phyloP scores from a whole-genome alignment of 2,329 filamentous ascomycete genomes.

The Neofusicoccum parvum region DNA sequence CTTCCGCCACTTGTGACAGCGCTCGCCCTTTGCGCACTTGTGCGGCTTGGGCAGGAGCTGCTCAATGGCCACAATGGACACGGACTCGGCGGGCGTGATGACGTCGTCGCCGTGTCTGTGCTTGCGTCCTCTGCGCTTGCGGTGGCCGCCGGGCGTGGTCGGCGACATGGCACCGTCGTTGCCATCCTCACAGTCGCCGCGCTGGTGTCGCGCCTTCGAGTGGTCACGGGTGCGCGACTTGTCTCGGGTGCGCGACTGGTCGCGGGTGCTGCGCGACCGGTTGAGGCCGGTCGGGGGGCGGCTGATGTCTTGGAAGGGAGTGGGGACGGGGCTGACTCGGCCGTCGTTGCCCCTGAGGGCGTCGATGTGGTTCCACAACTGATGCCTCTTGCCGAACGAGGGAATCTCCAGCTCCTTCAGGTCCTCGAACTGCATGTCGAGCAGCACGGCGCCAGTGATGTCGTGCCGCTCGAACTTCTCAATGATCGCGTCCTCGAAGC shows the following conservation, averaged over 20 bases:
- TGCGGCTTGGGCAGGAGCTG: constrained; percentile 84
- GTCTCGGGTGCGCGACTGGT: constrained; percentile 39
- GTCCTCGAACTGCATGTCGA: constrained; percentile 90
- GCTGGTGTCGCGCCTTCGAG: constrained; percentile 33
- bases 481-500: constrained; percentile 74
- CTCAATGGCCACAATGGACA: constrained; percentile 91
- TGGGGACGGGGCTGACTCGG: constrained; percentile 45
- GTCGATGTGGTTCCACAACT: constrained; percentile 79
- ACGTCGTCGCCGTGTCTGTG: constrained; percentile 58
- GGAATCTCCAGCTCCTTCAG: constrained; percentile 77
- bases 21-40: constrained; percentile 81
- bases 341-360: constrained; percentile 58
- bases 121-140: constrained; percentile 44
- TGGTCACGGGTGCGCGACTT: constrained; percentile 41
- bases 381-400: constrained; percentile 79
- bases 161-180: constrained; percentile 34
- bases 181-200: constrained; percentile 24
- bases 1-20: constrained; percentile 79
- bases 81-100: constrained; percentile 78
- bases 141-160: constrained; percentile 35
- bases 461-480: constrained; percentile 90
- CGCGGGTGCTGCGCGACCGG: constrained; percentile 27
- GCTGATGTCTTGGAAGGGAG: constrained; percentile 52
- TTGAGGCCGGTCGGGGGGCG: constrained; percentile 44
- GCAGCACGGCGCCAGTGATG: constrained; percentile 82